phyloP scores from a whole-genome alignment of 352 stramenopile species.

The Globisporangium nunn region DNA sequence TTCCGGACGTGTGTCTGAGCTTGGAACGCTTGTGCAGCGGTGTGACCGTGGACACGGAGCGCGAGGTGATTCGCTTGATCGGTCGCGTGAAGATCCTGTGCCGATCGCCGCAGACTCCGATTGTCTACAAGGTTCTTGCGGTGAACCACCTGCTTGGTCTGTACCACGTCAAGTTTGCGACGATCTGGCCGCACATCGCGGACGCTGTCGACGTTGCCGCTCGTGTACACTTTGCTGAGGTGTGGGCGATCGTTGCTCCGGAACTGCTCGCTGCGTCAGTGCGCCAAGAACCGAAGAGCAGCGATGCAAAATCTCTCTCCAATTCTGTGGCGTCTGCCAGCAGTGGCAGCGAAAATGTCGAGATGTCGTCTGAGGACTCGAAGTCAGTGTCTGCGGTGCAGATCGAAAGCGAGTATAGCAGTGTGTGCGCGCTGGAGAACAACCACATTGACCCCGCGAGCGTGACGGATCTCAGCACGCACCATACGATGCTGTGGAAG shows the following conservation, averaged over 20 bases:
- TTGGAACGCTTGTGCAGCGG: conserved; percentile 47
- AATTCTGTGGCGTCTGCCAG: not conserved
- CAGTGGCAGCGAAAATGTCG: not conserved
- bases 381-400: conserved; percentile 11
- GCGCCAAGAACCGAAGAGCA: conserved; percentile 25
- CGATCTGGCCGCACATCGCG: conserved; percentile 75
- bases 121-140: conserved; percentile 70
- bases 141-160: conserved; percentile 72
- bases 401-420: conserved; percentile 45
- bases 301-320: not conserved
- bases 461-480: conserved; percentile 61
- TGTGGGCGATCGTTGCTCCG: conserved; percentile 48
- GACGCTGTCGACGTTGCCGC: conserved; percentile 59
- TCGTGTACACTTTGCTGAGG: conserved; percentile 45
- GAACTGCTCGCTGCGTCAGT: conserved; percentile 47
- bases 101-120: conserved; percentile 62
- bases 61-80: conserved; percentile 74
- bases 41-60: conserved; percentile 71
- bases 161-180: conserved; percentile 87
- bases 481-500: conserved; percentile 82
- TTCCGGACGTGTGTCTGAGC: conserved; percentile 56
- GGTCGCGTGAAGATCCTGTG: conserved; percentile 74
- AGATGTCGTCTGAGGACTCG: not conserved
- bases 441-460: conserved; percentile 29
- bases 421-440: conserved; percentile 50